These are phyloP conservation scores for Pythium angustatum DNA, from an alignment of 352 stramenopile species.

Conservation along the genomic window DNA sequence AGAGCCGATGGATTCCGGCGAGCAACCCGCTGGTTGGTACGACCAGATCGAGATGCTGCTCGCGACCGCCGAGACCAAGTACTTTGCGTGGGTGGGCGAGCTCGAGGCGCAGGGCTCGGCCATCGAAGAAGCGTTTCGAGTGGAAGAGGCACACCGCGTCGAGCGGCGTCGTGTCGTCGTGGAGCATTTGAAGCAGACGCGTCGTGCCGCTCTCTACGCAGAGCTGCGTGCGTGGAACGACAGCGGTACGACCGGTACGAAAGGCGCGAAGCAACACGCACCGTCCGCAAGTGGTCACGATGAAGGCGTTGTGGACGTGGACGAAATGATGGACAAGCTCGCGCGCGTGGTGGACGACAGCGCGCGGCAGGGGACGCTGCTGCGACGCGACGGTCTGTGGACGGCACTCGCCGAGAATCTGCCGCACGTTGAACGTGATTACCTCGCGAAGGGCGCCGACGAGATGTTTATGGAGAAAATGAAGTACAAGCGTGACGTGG, in stretches of 20 bases:
- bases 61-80: constrained; percentile 26
- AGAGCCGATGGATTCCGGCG: constrained; percentile 1
- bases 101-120: constrained; percentile 27
- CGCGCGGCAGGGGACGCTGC: constrained; percentile 26
- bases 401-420: constrained; percentile 44
- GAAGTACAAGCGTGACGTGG: constrained; percentile 51
- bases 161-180: constrained; percentile 14
- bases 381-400: constrained; percentile 34
- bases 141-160: constrained; percentile 19
- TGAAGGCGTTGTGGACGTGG: constrained; percentile 6
- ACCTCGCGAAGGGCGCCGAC: constrained; percentile 51
- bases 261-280: too few species aligned
- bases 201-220: constrained; percentile 4
- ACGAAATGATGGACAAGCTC: constrained; percentile 48
- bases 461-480: constrained; percentile 65
- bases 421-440: constrained; percentile 45
- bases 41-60: constrained; percentile 35
- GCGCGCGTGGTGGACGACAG: constrained; percentile 43
- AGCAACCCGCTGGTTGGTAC: constrained; percentile 28
- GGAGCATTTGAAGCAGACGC: constrained; percentile 13
- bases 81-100: constrained; percentile 25
- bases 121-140: constrained; percentile 20
- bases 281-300: not conserved
- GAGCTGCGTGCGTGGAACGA: constrained; percentile 1
- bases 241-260: too few species aligned